phyloP scores from a whole-genome alignment of 768 basidiomycete genomes.

The Dacryopinax primogenitus region DNA sequence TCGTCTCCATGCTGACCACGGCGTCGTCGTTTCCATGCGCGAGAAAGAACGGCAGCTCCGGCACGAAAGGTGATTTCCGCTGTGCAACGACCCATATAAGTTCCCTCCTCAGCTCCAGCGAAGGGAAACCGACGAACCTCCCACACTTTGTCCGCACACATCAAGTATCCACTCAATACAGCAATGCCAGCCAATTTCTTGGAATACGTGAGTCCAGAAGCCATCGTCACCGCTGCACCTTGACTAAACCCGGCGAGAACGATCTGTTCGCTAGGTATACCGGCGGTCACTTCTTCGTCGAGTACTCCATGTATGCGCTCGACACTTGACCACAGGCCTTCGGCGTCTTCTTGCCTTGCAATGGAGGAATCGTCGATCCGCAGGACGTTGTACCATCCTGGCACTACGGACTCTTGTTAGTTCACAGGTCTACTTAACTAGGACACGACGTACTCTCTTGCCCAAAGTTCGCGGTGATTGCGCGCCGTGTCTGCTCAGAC shows the following conservation, averaged over 20 bases:
- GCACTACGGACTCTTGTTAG: not conserved
- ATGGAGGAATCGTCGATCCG: not conserved
- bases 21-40: not conserved
- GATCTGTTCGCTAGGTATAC: not conserved
- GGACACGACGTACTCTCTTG: not conserved
- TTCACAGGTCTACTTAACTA: not conserved
- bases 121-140: not conserved
- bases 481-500: not conserved
- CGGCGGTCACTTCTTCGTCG: not conserved
- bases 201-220: not conserved
- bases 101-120: not conserved
- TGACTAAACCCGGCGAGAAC: not conserved
- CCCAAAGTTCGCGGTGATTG: not conserved
- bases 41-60: not conserved
- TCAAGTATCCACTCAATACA: not conserved
- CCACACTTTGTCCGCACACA: not conserved
- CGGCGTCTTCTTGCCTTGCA: not conserved
- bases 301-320: not conserved
- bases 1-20: not conserved
- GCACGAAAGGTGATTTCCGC: not conserved
- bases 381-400: constrained; percentile 2
- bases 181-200: not conserved
- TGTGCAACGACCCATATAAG: not conserved
- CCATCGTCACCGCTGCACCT: not conserved
- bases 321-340: not conserved